Base-by-base conservation (phyloP, 2,329 filamentous ascomycete genomes). In the Stenocarpella maydis region DNA sequence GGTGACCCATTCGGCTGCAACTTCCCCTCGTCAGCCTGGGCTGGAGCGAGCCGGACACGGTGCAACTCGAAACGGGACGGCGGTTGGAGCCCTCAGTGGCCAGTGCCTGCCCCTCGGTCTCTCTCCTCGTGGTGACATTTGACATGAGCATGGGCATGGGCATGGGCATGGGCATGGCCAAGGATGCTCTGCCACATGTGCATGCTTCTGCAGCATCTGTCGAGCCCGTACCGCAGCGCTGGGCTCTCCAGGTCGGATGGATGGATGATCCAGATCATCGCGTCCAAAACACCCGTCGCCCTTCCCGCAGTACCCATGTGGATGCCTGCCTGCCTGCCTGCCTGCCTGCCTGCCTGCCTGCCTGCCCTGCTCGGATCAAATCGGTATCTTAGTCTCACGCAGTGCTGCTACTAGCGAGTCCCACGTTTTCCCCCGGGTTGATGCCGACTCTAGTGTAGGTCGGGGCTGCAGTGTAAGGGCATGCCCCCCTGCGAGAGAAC, bases 351-450 rank as follows among this genome's bases (percentile, higher is more conserved):
- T 34, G 31, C 31, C 31, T 9, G 31, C 31, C 31, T 9, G 58
- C 58, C 58, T 61, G 58, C 41, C n/a, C n/a, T n/a, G n/a, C n/a
- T n/a, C n/a, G n/a, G n/a, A n/a, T 47, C 28, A 41, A 39, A 31
- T 61, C 39, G 26, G 47, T 47, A 61, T 61, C 47, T 47, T 61
- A 61, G 55, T 61, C 58, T 47, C 58, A 47, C 19, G 58, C 58
- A 63, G 43, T 47, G 58, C 58, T 63, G 58, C 58, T 63, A 63
- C 58, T 63, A 63, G 58, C 58, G 58, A 63, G 58, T 63, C 58
- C 58, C 58, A 58, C 43, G 58, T 49, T 10, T 63, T 63, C 28
- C 43, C n/a, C 58, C 43, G 37, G 37, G 58, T 37, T 24, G 58
- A 24, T 63, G 58, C 43, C 43, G 34, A 49, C 49, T 63, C 58